These are phyloP conservation scores for Alternaria gansuensis DNA, from an alignment of 2,329 filamentous ascomycete genomes.

Conservation along the genomic window DNA sequence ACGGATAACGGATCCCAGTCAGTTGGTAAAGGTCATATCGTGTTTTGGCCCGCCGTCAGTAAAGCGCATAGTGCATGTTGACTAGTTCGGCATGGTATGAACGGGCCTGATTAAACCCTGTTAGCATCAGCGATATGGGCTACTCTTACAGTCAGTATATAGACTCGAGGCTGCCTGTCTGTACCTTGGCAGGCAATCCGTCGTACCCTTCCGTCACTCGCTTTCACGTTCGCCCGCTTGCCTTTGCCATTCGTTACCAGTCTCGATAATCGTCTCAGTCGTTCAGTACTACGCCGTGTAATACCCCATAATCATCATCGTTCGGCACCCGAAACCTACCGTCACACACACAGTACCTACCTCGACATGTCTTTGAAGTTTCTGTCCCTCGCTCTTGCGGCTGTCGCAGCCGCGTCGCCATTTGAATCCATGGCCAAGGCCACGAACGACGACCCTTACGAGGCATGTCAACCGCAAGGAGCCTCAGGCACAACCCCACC, in stretches of 20 bases:
- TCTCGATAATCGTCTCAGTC: slow-evolving; percentile 10
- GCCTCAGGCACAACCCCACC: slow-evolving; percentile 46
- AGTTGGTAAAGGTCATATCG: slow-evolving; percentile 5
- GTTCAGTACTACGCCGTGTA: slow-evolving; percentile 19
- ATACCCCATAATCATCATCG: background rate
- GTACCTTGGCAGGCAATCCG: background rate
- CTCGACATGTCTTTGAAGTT: slow-evolving; percentile 37
- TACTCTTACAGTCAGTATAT: slow-evolving; percentile 12
- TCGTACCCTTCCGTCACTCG: slow-evolving; percentile 12
- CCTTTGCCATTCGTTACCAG: slow-evolving; percentile 14
- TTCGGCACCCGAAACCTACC: background rate
- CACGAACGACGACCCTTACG: slow-evolving; percentile 43
- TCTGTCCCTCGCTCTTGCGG: slow-evolving; percentile 37
- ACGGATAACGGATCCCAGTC: slow-evolving; percentile 10
- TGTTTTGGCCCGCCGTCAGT: slow-evolving; percentile 5
- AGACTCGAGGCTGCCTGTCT: slow-evolving; percentile 11
- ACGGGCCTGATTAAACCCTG: slow-evolving; percentile 13
- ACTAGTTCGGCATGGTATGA: slow-evolving; percentile 6
- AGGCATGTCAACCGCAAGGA: slow-evolving; percentile 49
- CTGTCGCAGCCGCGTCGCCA: slow-evolving; percentile 34
- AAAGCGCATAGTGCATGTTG: slow-evolving; percentile 17
- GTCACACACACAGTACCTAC: background rate
- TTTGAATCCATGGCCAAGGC: slow-evolving; percentile 33
- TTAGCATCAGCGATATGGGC: slow-evolving; percentile 9
- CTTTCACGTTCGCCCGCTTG: slow-evolving; percentile 15